These are phyloP conservation scores for Rhinocladiella mackenziei DNA, from an alignment of 2,329 filamentous ascomycete species.

Conservation along the genomic window DNA sequence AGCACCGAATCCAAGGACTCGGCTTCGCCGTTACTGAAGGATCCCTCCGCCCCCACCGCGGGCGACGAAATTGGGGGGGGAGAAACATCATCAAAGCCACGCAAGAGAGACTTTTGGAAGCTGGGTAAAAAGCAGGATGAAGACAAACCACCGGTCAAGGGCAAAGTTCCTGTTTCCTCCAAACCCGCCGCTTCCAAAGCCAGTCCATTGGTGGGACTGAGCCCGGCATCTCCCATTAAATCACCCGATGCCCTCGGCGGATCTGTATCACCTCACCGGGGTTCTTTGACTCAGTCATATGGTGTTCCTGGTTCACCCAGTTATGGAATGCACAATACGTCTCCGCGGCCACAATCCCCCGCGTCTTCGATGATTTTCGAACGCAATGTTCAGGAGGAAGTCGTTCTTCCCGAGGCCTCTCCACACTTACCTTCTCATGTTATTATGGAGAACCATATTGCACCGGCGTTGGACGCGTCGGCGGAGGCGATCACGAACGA, in stretches of 20 bases:
- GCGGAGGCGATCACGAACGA: slow-evolving; percentile 87
- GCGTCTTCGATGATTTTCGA: slow-evolving; percentile 80
- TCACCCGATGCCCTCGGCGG: slow-evolving; percentile 41
- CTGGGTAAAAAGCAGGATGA: slow-evolving; percentile 59
- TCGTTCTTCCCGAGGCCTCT: slow-evolving; percentile 63
- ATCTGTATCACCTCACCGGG: slow-evolving; percentile 40
- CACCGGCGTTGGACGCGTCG: slow-evolving; percentile 83
- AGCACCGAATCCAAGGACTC: slow-evolving; percentile 27
- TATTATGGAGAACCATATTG: slow-evolving; percentile 89
- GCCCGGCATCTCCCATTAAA: slow-evolving; percentile 32
- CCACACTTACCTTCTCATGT: slow-evolving; percentile 91
- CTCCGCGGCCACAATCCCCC: slow-evolving; percentile 72
- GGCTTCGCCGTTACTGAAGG: slow-evolving; percentile 20
- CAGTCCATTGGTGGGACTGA: slow-evolving; percentile 28
- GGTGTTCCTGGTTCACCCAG: slow-evolving; percentile 60
- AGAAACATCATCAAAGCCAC: slow-evolving; percentile 37
- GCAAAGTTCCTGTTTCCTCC: slow-evolving; percentile 28
- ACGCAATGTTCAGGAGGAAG: slow-evolving; percentile 83
- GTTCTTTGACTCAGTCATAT: slow-evolving; percentile 32
- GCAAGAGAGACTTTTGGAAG: slow-evolving; percentile 58
- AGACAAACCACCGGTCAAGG: slow-evolving; percentile 35
- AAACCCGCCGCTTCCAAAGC: slow-evolving; percentile 25
- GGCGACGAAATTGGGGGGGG: slow-evolving; percentile 4
- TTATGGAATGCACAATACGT: slow-evolving; percentile 60
- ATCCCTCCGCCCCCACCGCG: slow-evolving; percentile 2